These are phyloP conservation scores for Eutrema yunnanense DNA, from an alignment of 345 rosid genomes.

Conservation along the genomic window DNA sequence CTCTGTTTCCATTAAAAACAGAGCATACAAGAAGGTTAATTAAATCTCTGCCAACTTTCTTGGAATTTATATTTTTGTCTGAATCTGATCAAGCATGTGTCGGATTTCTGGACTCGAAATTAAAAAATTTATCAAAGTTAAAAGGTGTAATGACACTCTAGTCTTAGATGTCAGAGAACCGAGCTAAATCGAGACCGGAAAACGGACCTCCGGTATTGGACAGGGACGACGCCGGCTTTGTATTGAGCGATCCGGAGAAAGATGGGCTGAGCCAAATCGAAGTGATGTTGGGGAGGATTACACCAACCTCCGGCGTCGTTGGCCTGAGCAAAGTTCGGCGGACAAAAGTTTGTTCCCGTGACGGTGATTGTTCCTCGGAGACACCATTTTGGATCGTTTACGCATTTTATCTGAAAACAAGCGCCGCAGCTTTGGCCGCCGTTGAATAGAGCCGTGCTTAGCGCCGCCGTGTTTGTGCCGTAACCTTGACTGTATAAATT, in stretches of 20 bases:
- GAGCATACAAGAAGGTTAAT: too few species aligned
- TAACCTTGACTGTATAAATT: slow-evolving; percentile 74
- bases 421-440: slow-evolving; percentile 67
- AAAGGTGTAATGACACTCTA: not conserved
- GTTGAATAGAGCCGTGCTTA: slow-evolving; percentile 79
- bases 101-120: too few species aligned
- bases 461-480: slow-evolving; percentile 68
- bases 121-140: too few species aligned
- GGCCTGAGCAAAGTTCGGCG: slow-evolving; percentile 68
- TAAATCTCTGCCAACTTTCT: too few species aligned
- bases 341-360: slow-evolving; percentile 84
- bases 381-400: slow-evolving; percentile 60
- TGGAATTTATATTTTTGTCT: too few species aligned
- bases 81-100: too few species aligned
- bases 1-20: slow-evolving; percentile 30
- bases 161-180: not conserved
- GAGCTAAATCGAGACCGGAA: not conserved
- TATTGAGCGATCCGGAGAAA: slow-evolving; percentile 74
- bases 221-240: slow-evolving; percentile 72
- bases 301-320: slow-evolving; percentile 81
- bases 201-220: slow-evolving; percentile 55
- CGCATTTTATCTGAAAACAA: slow-evolving; percentile 63
- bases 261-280: slow-evolving; percentile 76
- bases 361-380: slow-evolving; percentile 48
- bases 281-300: slow-evolving; percentile 76